Percentiles rank a stretch among this genome's conserved stretches.
Conservation (phyloP, 768 basidiomycete genomes). For the Pulveroboletus sp. region DNA sequence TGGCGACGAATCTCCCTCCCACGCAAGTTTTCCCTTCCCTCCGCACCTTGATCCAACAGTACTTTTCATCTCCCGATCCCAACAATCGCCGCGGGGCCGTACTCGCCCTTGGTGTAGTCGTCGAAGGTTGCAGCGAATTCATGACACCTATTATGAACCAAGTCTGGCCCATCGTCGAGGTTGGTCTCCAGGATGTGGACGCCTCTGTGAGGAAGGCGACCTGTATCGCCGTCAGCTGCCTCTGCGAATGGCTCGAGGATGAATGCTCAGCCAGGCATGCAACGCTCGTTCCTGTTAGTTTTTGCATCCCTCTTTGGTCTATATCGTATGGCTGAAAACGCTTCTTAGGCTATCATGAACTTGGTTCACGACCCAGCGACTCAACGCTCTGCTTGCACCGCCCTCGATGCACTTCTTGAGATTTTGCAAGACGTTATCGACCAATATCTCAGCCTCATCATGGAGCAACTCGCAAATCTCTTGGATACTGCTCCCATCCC, state of each 20-base stretch:
- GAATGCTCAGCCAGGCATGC: constrained; percentile 82
- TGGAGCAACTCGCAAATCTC: constrained; percentile 87
- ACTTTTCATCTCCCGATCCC: constrained; percentile 78
- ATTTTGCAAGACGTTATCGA: constrained; percentile 88
- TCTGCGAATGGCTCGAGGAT: constrained; percentile 97
- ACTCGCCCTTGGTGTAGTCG: constrained; percentile 90
- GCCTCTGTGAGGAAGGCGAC: constrained; percentile 88
- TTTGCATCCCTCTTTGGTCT: not conserved
- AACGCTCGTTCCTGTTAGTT: constrained; percentile 77
- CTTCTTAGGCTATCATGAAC: constrained; percentile 75
- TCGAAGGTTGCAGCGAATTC: constrained; percentile 97
- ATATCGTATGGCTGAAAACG: not conserved
- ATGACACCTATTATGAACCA: constrained; percentile 90
- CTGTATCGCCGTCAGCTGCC: constrained; percentile 92
- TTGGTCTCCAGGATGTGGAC: constrained; percentile 81
- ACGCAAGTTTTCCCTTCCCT: constrained; percentile 94
- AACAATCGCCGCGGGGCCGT: constrained; percentile 85
- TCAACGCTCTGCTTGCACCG: constrained; percentile 92
- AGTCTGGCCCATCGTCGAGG: constrained; percentile 93
- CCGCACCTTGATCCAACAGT: constrained; percentile 74
- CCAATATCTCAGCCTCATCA: constrained; percentile 88
- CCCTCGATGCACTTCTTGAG: constrained; percentile 94
- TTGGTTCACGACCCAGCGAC: constrained; percentile 84
- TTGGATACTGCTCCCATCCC: constrained; percentile 82
- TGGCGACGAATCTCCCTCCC: constrained; percentile 90